These are phyloP conservation scores for Fusarium praegraminearum DNA, from an alignment of 2,329 filamentous ascomycete genomes.

Conservation along the genomic window DNA sequence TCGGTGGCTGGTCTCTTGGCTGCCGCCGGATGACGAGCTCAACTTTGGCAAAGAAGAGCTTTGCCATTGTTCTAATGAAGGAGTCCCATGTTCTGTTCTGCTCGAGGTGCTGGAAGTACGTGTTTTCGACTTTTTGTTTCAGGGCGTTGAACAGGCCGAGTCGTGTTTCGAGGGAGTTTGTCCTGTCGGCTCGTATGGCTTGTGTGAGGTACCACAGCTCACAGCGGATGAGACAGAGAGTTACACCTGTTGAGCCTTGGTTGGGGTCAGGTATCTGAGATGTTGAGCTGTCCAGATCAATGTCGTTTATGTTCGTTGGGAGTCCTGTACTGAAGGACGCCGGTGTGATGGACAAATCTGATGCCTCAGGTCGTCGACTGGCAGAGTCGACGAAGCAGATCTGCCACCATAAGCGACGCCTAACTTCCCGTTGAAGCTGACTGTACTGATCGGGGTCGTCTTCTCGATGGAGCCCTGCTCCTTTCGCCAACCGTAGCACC, in stretches of 20 bases:
- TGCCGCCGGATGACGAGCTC: constrained; percentile 40
- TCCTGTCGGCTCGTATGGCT: constrained; percentile 17
- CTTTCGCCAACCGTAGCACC: constrained; percentile 44
- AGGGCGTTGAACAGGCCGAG: constrained; percentile 24
- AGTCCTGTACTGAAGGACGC: constrained; percentile 55
- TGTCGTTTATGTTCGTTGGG: constrained; percentile 59
- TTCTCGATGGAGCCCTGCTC: constrained; percentile 34
- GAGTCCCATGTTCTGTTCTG: constrained; percentile 19
- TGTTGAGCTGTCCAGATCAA: not conserved
- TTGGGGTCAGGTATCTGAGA: not conserved
- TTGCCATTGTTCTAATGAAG: constrained; percentile 40
- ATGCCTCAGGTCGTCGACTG: constrained; percentile 18
- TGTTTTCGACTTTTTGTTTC: constrained; percentile 23
- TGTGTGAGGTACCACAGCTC: constrained; percentile 46
- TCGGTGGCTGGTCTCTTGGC: not conserved
- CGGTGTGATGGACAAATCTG: constrained; percentile 40
- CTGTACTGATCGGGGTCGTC: not conserved
- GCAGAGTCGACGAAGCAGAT: constrained; percentile 48
- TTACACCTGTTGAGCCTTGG: constrained; percentile 18
- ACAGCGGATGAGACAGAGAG: constrained; percentile 44
- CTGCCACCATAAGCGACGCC: constrained; percentile 48
- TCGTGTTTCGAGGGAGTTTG: constrained; percentile 15
- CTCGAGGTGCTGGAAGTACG: constrained; percentile 26
- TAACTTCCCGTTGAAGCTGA: constrained; percentile 34
- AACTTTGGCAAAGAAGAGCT: constrained; percentile 48